Conservation (phyloP, 495 filamentous ascomycete genomes). For the Neurospora sp. region DNA sequence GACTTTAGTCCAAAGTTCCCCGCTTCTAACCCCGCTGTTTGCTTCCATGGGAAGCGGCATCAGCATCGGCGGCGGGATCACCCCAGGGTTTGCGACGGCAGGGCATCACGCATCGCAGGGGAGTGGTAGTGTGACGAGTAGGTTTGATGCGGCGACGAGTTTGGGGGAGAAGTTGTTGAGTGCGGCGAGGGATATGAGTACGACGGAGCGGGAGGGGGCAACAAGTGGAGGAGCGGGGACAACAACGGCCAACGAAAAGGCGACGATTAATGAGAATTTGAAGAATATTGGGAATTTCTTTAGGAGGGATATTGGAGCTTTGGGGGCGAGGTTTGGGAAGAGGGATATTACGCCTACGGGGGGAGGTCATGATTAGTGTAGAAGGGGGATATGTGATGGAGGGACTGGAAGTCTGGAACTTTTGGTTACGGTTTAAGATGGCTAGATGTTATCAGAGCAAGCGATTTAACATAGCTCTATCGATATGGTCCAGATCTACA, state of each 20-base stretch:
- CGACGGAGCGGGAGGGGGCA: conserved; percentile 31
- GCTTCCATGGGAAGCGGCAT: conserved; percentile 16
- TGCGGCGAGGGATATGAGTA: conserved; percentile 80
- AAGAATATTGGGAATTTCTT: conserved; percentile 97
- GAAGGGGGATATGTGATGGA: too few species aligned
- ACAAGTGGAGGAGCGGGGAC: conserved; percentile 46
- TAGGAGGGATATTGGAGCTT: conserved; percentile 71
- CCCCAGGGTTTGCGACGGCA: conserved; percentile 2
- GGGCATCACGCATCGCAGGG: conserved; percentile 24
- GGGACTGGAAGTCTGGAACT: too few species aligned
- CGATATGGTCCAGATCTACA: too few species aligned
- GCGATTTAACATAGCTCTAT: too few species aligned
- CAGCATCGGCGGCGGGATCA: conserved; percentile 5
- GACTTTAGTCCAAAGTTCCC: conserved; percentile 46
- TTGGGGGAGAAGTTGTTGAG: conserved; percentile 67
- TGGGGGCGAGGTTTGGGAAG: conserved; percentile 62
- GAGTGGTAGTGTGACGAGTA: conserved; percentile 41
- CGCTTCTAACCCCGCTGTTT: conserved; percentile 52
- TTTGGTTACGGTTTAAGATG: too few species aligned
- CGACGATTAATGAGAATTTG: conserved; percentile 78
- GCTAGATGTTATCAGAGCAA: too few species aligned
- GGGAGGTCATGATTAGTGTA: not conserved
- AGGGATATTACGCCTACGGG: conserved; percentile 30
- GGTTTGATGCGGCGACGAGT: conserved; percentile 62
- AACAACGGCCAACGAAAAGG: conserved; percentile 32